phyloP scores from a whole-genome alignment of 2,329 filamentous ascomycete genomes.

The Neoarthrinium moseri region DNA sequence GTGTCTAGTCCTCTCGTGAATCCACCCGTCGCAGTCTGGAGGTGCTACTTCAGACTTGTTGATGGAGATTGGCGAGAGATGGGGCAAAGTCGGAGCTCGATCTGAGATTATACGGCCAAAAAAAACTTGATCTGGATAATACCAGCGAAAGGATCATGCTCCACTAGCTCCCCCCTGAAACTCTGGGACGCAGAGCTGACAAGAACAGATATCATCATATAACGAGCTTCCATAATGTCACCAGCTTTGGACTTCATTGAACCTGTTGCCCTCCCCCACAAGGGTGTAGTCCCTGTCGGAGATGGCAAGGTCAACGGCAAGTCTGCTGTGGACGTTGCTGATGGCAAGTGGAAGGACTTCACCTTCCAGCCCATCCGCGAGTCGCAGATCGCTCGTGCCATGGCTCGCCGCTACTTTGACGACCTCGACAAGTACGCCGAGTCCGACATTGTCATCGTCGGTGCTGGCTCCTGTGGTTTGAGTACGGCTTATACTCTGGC shows the following conservation, averaged over 20 bases:
- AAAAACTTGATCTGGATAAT: conserved; percentile 99
- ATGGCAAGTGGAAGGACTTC: conserved; percentile 79
- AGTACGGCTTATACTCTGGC: conserved; percentile 82
- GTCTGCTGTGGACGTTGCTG: conserved; percentile 60
- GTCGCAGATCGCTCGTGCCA: conserved; percentile 87
- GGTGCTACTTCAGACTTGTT: background rate
- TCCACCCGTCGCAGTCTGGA: conserved; percentile 17
- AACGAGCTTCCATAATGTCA: conserved; percentile 61
- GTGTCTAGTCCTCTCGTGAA: conserved; percentile 14
- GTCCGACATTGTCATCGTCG: conserved; percentile 90
- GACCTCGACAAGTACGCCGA: conserved; percentile 89
- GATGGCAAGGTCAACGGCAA: conserved; percentile 35
- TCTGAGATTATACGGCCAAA: conserved; percentile 87
- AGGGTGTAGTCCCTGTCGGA: conserved; percentile 39
- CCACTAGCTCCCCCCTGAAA: conserved; percentile 41
- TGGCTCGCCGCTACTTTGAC: conserved; percentile 89
- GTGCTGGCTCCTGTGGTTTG: conserved; percentile 85
- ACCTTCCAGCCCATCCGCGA: conserved; percentile 85
- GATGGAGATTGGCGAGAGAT: background rate
- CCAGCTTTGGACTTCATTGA: conserved; percentile 65
- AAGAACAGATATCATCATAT: conserved; percentile 10
- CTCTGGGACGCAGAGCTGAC: conserved; percentile 14
- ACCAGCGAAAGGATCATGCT: conserved; percentile 99
- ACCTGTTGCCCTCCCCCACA: conserved; percentile 49
- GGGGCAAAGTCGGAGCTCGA: conserved; percentile 23